Base-by-base conservation (phyloP, 495 filamentous ascomycete genomes). In the Diplogelasinospora grovesii region DNA sequence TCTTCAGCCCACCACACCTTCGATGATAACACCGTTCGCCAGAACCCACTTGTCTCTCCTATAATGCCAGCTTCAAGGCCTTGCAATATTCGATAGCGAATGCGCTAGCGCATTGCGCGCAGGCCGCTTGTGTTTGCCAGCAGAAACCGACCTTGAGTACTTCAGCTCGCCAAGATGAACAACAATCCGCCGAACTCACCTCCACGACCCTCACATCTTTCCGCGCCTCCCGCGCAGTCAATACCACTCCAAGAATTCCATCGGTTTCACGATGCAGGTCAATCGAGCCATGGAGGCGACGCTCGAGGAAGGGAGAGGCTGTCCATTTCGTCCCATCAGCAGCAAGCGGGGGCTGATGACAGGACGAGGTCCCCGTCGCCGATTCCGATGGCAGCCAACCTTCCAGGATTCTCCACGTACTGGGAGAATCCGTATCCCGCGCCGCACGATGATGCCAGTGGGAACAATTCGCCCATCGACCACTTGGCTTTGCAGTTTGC, bases 161-260 rank as follows among this genome's bases (percentile, higher is more conserved):
- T 41, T 23, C 8, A 20, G 39, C 28, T 34, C 15, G 28, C 11
- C 50, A 48, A 40, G 38, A 57, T 55, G 54, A 49, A 45, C 39
- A 48, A 52, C 33, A 50, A 54, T 27, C 19, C 49, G 35, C 36
- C 58, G 35, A 37, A 55, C 31, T 50, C 61, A 14, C 56, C 58
- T 35, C 59, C 58, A 37, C 54, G 57, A 52, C 30, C 45, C 41
- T 41, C 51, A 22, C 39, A 43, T 22, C 20, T 47, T 33, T 28
- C 63, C 71, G 24, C 29, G 16, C 44, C 43, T 26, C 59, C 75
- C 22, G 64, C 74, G 35, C 82, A 86, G 45, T 83, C 82, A 28
- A 94, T 95, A 62, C 87, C 89, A 33, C 69, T 96, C 34, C 83
- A 83, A 59, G 81, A 94, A 59, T 79, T 95, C 34, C 78, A 79